Evolutionary conservation across 1,284 basidiomycete genomes (phyloP).

Genomic region (Malassezia equina): DNA sequence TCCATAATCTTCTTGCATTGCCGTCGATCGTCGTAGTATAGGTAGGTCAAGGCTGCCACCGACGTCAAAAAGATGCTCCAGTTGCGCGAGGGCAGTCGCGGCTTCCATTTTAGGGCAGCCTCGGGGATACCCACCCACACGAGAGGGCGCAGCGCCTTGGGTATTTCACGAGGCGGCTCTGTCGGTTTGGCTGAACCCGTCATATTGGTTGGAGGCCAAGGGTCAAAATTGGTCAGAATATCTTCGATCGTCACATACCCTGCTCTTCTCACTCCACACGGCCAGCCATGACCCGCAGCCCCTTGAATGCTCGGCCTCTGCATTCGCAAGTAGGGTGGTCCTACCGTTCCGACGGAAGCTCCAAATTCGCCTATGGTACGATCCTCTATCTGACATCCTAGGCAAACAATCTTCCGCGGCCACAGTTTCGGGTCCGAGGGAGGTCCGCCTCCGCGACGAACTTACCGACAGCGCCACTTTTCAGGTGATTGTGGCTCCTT

Average conservation of each 20-base stretch:
- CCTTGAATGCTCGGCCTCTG: slow-evolving; percentile 13
- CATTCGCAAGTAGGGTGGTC: background rate
- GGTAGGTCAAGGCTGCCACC: slow-evolving; percentile 60
- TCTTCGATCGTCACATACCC: background rate
- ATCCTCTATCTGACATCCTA: slow-evolving; percentile 25
- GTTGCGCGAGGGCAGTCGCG: slow-evolving; percentile 69
- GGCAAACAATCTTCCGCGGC: slow-evolving; percentile 44
- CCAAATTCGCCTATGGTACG: slow-evolving; percentile 29
- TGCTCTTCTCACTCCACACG: background rate
- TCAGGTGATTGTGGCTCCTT: slow-evolving; percentile 52
- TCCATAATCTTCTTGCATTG: slow-evolving; percentile 67
- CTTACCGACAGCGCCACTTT: slow-evolving; percentile 52
- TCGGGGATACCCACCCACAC: slow-evolving; percentile 52
- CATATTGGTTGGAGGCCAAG: background rate
- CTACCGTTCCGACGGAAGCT: slow-evolving; percentile 28
- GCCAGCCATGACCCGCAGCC: slow-evolving; percentile 12
- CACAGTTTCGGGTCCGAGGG: slow-evolving; percentile 52
- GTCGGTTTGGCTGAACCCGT: background rate
- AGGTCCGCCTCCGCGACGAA: slow-evolving; percentile 54
- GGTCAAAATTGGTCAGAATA: background rate
- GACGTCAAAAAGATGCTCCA: slow-evolving; percentile 82
- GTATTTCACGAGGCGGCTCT: background rate
- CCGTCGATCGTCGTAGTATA: slow-evolving; percentile 73
- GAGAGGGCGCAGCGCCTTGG: slow-evolving; percentile 42
- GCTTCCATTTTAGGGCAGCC: slow-evolving; percentile 50